phyloP scores from a whole-genome alignment of 1,284 basidiomycete genomes.

The Mrakiaceae sp. region DNA sequence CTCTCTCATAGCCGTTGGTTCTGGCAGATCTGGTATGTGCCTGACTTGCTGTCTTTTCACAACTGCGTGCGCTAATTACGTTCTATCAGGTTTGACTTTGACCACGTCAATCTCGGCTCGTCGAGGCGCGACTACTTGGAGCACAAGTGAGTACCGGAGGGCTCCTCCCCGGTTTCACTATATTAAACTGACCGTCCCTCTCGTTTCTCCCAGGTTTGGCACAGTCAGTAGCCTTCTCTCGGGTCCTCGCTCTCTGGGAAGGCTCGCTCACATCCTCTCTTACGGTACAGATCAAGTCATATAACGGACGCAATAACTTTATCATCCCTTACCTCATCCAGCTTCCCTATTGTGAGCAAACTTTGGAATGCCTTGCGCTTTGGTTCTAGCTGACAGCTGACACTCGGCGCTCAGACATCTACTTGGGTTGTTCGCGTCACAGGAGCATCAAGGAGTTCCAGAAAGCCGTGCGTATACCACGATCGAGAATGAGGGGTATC shows the following conservation, averaged over 20 bases:
- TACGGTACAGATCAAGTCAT: slow-evolving; percentile 44
- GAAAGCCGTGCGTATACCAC: not conserved
- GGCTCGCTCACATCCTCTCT: too few relatives aligned
- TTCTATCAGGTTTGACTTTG: slow-evolving; percentile 52
- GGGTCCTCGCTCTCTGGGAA: not conserved
- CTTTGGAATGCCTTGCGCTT: slow-evolving; percentile 12
- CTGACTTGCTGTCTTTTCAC: not conserved
- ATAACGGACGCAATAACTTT: slow-evolving; percentile 64
- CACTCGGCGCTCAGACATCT: slow-evolving; percentile 49
- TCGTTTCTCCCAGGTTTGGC: slow-evolving; percentile 3
- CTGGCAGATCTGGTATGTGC: slow-evolving; percentile 53
- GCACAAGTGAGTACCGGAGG: slow-evolving; percentile 52
- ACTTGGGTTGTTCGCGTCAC: slow-evolving; percentile 58
- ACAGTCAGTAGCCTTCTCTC: slow-evolving; percentile 2
- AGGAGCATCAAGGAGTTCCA: slow-evolving; percentile 36
- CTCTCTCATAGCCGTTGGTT: slow-evolving; percentile 46
- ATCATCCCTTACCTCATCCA: slow-evolving; percentile 56
- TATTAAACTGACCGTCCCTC: not conserved
- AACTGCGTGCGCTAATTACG: not conserved
- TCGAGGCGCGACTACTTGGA: slow-evolving; percentile 64
- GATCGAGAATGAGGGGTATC: not conserved
- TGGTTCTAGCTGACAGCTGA: too few relatives aligned
- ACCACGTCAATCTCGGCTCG: slow-evolving; percentile 60
- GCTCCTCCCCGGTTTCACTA: slow-evolving; percentile 32
- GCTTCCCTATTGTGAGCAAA: slow-evolving; percentile 38